Evolutionary conservation across 805 yeast species (phyloP).

Genomic region (Myxozyma sirexii): DNA sequence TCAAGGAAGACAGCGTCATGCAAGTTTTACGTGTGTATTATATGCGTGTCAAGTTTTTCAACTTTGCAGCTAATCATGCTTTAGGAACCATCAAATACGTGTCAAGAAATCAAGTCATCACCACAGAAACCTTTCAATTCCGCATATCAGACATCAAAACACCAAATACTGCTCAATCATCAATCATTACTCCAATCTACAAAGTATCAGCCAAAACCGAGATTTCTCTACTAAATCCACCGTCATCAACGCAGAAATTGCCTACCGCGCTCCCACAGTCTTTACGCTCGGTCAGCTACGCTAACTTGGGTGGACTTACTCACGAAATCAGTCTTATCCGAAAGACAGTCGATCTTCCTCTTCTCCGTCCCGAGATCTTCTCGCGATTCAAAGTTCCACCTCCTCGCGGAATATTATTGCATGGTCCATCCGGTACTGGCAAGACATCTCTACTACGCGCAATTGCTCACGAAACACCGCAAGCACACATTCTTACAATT

Average conservation of each 20-base stretch:
- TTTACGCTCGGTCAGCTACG: conserved; percentile 42
- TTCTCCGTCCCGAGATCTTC: conserved; percentile 74
- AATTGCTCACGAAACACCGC: conserved; percentile 67
- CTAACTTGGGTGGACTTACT: conserved; percentile 75
- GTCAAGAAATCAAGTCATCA: conserved; percentile 54
- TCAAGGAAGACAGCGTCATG: not conserved
- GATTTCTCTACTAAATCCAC: conserved; percentile 10
- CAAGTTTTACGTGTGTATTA: conserved; percentile 4
- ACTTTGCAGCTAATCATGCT: conserved; percentile 38
- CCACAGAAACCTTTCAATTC: conserved; percentile 54
- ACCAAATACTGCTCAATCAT: conserved; percentile 16
- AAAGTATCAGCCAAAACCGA: conserved; percentile 13
- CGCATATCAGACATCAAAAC: conserved; percentile 33
- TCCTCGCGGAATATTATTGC: conserved; percentile 88
- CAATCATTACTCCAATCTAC: conserved; percentile 6
- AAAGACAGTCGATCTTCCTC: conserved; percentile 75
- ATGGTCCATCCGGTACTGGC: conserved; percentile 98
- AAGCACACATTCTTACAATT: conserved; percentile 79
- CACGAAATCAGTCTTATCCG: conserved; percentile 63
- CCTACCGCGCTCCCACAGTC: not conserved
- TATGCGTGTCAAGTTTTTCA: not conserved
- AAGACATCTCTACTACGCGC: conserved; percentile 86
- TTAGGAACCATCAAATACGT: conserved; percentile 46
- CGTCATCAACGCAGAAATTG: not conserved
- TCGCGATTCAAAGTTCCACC: conserved; percentile 86